These are phyloP conservation scores for Podosphaera xanthii DNA, from an alignment of 2,329 filamentous ascomycete species.

Conservation along the genomic window DNA sequence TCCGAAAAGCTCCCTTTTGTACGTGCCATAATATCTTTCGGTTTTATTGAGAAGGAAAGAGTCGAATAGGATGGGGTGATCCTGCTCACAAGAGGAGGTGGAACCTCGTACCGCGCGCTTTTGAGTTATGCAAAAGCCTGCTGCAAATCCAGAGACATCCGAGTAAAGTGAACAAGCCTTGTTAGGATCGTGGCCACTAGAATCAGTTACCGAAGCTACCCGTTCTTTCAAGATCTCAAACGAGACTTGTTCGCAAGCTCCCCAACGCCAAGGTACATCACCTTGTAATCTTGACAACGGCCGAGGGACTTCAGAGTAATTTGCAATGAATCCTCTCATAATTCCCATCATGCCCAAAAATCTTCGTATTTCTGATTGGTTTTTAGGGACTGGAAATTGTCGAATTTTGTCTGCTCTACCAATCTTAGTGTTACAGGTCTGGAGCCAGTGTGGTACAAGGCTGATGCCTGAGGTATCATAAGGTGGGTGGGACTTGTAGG, in stretches of 20 bases:
- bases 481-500: no score
- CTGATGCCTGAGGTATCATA: no score
- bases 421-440: no score
- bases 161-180: no score
- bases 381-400: neutral
- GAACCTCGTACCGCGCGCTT: neutral
- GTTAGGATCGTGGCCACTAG: neutral
- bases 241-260: neutral
- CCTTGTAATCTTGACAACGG: neutral
- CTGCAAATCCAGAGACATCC: no score
- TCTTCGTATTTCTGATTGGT: neutral
- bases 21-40: neutral
- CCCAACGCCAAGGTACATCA: neutral
- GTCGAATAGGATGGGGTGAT: neutral
- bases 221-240: neutral
- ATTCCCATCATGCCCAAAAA: neutral
- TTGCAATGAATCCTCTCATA: no score
- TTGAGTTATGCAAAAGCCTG: no score
- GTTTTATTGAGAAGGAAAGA: neutral
- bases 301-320: no score
- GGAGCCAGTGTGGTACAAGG: no score
- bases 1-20: neutral
- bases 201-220: neutral
- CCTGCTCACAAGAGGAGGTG: neutral
- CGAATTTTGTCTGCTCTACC: neutral